Evolutionary conservation across 2,329 filamentous ascomycete species (phyloP).

Genomic region (Diplodia scrobiculata): DNA sequence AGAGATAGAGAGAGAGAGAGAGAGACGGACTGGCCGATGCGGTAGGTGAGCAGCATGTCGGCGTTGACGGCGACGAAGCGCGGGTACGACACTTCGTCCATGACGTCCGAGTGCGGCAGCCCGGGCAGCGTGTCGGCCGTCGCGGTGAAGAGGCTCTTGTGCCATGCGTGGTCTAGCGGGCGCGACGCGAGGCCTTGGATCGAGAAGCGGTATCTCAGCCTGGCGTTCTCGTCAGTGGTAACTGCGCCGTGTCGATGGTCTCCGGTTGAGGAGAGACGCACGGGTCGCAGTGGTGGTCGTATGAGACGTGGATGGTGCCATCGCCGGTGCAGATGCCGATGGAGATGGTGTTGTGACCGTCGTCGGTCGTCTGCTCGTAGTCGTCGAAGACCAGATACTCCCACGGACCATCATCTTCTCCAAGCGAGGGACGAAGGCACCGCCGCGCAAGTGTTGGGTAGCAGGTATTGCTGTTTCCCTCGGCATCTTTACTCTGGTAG

Average conservation of each 20-base stretch:
- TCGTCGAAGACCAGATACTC: slow-evolving; percentile 53
- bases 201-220: slow-evolving; percentile 10
- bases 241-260: neutral
- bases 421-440: slow-evolving; percentile 43
- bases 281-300: slow-evolving; percentile 51
- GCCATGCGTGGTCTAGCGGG: neutral
- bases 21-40: slow-evolving; percentile 54
- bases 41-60: slow-evolving; percentile 53
- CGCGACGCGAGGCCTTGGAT: neutral
- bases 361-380: slow-evolving; percentile 55
- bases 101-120: neutral
- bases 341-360: slow-evolving; percentile 58
- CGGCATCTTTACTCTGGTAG: slow-evolving; percentile 42
- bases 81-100: slow-evolving; percentile 50
- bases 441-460: slow-evolving; percentile 53
- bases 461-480: slow-evolving; percentile 40
- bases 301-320: slow-evolving; percentile 57
- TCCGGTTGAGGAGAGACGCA: neutral
- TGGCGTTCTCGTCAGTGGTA: neutral
- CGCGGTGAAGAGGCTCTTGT: neutral
- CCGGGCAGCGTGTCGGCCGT: neutral
- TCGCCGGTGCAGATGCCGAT: slow-evolving; percentile 54
- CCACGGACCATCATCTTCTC: slow-evolving; percentile 41
- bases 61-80: slow-evolving; percentile 50
- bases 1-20: slow-evolving; percentile 38